phyloP scores from a whole-genome alignment of 2,329 filamentous ascomycete species.

The Alternaria arbusti region DNA sequence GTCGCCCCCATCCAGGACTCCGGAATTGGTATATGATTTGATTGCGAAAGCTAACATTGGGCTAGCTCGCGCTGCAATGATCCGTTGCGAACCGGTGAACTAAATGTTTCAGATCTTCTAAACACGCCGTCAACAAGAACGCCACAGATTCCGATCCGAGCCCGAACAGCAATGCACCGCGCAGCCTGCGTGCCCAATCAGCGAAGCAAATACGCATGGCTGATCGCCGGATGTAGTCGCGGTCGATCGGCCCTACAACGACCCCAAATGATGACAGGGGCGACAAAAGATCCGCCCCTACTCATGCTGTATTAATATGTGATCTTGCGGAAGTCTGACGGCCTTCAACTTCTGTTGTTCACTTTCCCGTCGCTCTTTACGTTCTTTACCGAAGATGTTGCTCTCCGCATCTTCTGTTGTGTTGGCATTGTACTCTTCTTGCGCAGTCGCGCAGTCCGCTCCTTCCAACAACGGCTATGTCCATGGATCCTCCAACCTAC shows the following conservation, averaged over 20 bases:
- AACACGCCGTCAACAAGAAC: conserved; percentile 1
- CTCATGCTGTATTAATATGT: conserved; percentile 1
- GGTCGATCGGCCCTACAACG: not conserved
- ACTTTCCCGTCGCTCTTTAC: not conserved
- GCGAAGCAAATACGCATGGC: not conserved
- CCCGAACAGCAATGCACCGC: not conserved
- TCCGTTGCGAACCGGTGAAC: not conserved
- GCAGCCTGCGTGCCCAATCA: not conserved
- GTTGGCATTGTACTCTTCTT: conserved; percentile 3
- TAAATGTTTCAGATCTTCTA: not conserved
- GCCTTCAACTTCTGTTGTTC: not conserved
- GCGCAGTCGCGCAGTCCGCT: conserved; percentile 4
- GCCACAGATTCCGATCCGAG: not conserved
- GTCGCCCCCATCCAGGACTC: not conserved
- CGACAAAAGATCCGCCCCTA: not conserved
- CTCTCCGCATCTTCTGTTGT: not conserved
- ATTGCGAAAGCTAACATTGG: not conserved
- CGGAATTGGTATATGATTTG: not conserved
- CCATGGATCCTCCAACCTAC: conserved; percentile 15
- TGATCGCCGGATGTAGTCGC: conserved; percentile 1
- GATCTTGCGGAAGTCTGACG: not conserved
- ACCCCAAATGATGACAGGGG: not conserved
- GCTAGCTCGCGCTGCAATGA: not conserved
- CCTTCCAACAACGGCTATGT: conserved; percentile 2
- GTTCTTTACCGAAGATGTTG: not conserved